Percentiles rank a stretch among this genome's conserved stretches.
Evolutionary conservation across 768 basidiomycete genomes (phyloP).

Genomic region (Suillus weaverae): DNA sequence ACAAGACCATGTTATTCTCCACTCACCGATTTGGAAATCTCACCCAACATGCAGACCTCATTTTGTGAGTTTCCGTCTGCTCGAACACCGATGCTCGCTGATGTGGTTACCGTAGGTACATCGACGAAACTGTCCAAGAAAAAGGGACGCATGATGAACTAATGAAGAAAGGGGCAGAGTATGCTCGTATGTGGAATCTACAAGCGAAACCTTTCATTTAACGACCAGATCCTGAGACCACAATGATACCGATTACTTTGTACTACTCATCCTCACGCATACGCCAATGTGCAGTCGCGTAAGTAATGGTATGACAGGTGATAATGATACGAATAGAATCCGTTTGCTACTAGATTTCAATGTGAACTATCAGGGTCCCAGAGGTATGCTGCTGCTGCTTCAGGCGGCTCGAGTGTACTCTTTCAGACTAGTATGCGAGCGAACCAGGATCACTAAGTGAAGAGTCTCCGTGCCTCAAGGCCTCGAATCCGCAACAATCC

Average conservation of each 20-base stretch:
- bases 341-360: background rate
- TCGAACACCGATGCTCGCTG: background rate
- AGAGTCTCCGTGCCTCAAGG: too few relatives aligned
- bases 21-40: constrained; percentile 64
- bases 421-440: too few relatives aligned
- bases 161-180: constrained; percentile 56
- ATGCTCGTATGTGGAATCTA: constrained; percentile 70
- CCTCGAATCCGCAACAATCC: too few relatives aligned
- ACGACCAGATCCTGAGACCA: background rate
- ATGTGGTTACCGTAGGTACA: constrained; percentile 47
- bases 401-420: background rate
- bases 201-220: constrained; percentile 70
- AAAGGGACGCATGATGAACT: constrained; percentile 66
- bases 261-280: background rate
- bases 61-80: constrained; percentile 48
- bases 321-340: background rate
- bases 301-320: background rate
- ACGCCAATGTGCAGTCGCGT: background rate
- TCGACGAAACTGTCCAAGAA: constrained; percentile 66
- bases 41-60: constrained; percentile 68
- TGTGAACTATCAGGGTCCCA: background rate
- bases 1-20: constrained; percentile 83
- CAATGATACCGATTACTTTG: background rate
- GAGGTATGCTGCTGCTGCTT: background rate
- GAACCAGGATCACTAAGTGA: too few relatives aligned